phyloP scores from a whole-genome alignment of 1,284 basidiomycete species.

The Puccinia novopanici region DNA sequence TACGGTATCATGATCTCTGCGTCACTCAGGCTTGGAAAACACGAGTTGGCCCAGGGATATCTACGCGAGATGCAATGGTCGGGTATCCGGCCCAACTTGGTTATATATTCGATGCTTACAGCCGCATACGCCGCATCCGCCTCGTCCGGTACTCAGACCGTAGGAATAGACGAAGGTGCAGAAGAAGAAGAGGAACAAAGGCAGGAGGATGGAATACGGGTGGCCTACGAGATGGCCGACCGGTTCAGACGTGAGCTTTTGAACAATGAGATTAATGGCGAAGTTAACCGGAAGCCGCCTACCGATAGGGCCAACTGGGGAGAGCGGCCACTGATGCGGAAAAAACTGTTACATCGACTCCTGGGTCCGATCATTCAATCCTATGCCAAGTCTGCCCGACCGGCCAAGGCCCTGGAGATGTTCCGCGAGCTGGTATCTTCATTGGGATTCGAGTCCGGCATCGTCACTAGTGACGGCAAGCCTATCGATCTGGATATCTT shows the following conservation, averaged over 20 bases:
- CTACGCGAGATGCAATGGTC: slow-evolving; percentile 74
- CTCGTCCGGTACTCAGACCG: neutral
- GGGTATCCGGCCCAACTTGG: slow-evolving; percentile 70
- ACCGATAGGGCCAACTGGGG: slow-evolving; percentile 57
- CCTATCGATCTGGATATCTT: slow-evolving; percentile 68
- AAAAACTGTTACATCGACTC: slow-evolving; percentile 58
- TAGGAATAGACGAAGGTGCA: slow-evolving; percentile 61
- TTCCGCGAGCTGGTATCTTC: slow-evolving; percentile 65
- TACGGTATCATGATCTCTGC: slow-evolving; percentile 84
- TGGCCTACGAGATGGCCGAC: slow-evolving; percentile 55
- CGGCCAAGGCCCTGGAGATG: slow-evolving; percentile 67
- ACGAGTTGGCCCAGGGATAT: slow-evolving; percentile 67
- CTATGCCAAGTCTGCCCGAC: slow-evolving; percentile 64
- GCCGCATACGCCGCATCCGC: slow-evolving; percentile 63
- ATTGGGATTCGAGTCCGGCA: slow-evolving; percentile 22
- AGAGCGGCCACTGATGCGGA: slow-evolving; percentile 53
- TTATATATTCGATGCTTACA: slow-evolving; percentile 74
- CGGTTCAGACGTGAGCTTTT: slow-evolving; percentile 51
- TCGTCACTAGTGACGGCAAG: slow-evolving; percentile 59
- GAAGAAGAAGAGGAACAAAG: slow-evolving; percentile 51
- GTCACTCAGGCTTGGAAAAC: slow-evolving; percentile 68
- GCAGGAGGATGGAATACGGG: slow-evolving; percentile 54
- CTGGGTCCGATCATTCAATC: slow-evolving; percentile 69
- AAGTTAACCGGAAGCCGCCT: slow-evolving; percentile 59
- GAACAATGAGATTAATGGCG: slow-evolving; percentile 65